Conservation (phyloP, 2,329 filamentous ascomycete genomes). For the Fusarium metavorans region DNA sequence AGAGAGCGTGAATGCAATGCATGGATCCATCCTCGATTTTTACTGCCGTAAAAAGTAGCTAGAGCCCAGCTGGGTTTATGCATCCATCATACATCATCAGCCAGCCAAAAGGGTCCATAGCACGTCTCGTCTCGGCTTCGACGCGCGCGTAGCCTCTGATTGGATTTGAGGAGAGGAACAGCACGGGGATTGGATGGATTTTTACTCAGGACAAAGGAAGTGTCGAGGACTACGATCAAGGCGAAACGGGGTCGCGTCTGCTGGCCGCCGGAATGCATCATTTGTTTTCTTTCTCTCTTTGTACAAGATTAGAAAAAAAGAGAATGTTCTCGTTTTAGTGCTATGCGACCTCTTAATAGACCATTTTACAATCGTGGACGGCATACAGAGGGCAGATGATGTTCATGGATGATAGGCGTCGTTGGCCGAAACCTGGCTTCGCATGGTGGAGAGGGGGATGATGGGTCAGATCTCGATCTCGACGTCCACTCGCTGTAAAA, state of each 20-base stretch:
- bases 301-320: neutral
- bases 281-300: neutral
- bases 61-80: slow-evolving; percentile 12
- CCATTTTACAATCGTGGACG: neutral
- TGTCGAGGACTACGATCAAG: slow-evolving; percentile 4
- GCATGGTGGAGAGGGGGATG: slow-evolving; percentile 14
- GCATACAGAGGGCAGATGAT: slow-evolving; percentile 14
- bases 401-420: slow-evolving; percentile 11
- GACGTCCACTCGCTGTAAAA: slow-evolving; percentile 6
- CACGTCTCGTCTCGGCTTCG: slow-evolving; percentile 13
- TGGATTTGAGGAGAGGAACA: slow-evolving; percentile 5
- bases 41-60: neutral
- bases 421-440: slow-evolving; percentile 12
- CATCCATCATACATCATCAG: slow-evolving; percentile 10
- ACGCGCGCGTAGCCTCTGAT: slow-evolving; percentile 25
- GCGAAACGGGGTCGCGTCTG: slow-evolving; percentile 19
- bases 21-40: neutral
- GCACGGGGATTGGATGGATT: slow-evolving; percentile 9
- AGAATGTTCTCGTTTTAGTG: neutral
- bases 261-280: neutral
- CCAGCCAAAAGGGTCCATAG: slow-evolving; percentile 7
- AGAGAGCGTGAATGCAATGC: neutral
- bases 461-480: slow-evolving; percentile 36
- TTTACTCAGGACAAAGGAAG: slow-evolving; percentile 1
- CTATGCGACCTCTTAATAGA: slow-evolving; percentile 21